Conservation (phyloP, 768 basidiomycete species). For the Lactarius akahatsu region DNA sequence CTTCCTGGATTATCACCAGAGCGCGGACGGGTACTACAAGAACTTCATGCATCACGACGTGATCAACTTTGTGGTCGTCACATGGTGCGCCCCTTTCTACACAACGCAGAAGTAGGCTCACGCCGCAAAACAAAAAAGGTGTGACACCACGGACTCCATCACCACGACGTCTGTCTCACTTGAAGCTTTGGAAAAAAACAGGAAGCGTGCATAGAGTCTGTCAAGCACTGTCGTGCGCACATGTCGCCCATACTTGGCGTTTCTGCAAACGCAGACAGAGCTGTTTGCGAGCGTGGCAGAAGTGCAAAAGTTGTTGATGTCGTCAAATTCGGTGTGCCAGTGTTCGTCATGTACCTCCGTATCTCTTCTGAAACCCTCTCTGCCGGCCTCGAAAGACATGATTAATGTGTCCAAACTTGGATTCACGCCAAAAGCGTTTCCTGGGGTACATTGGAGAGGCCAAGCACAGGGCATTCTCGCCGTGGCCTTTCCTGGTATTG, state of each 20-base stretch:
- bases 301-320: conserved; percentile 96
- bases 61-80: conserved; percentile 85
- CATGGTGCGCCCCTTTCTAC: conserved; percentile 58
- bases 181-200: conserved; percentile 99
- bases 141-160: conserved; percentile 80
- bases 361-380: background rate
- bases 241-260: conserved; percentile 74
- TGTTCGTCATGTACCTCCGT: background rate
- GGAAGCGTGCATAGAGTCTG: conserved; percentile 92
- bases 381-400: conserved; percentile 65
- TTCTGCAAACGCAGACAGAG: conserved; percentile 82
- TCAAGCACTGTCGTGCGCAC: conserved; percentile 96
- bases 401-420: conserved; percentile 95
- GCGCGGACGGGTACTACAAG: conserved; percentile 91
- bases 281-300: conserved; percentile 86
- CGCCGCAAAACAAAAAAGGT: background rate
- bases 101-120: background rate
- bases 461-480: conserved; percentile 88
- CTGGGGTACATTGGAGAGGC: conserved; percentile 92
- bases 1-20: conserved; percentile 89
- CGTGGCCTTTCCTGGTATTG: conserved; percentile 31
- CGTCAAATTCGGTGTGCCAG: conserved; percentile 86
- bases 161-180: conserved; percentile 87
- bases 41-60: conserved; percentile 98
- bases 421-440: conserved; percentile 83